Percentiles rank a stretch among this genome's conserved stretches.
These are phyloP conservation scores for Pseudomicrostroma phylloplanum DNA, from an alignment of 1,284 basidiomycete species.

Conservation along the genomic window DNA sequence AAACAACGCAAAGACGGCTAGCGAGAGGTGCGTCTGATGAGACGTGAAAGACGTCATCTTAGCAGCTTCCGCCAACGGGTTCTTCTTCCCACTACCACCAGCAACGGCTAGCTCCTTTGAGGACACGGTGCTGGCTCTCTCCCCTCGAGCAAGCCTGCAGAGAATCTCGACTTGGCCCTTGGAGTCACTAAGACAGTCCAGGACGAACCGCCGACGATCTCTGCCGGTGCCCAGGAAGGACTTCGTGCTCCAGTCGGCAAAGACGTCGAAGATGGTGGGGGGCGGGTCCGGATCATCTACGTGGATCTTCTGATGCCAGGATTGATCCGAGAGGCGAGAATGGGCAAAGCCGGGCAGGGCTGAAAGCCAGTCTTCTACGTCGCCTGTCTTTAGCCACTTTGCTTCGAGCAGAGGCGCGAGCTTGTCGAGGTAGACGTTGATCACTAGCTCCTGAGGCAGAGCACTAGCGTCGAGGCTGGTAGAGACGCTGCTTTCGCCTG, in stretches of 20 bases:
- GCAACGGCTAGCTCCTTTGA: slow-evolving; percentile 60
- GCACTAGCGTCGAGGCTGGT: neutral
- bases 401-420: slow-evolving; percentile 77
- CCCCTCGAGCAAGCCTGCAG: slow-evolving; percentile 77
- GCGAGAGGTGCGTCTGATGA: slow-evolving; percentile 84
- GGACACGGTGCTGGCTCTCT: slow-evolving; percentile 65
- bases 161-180: slow-evolving; percentile 86
- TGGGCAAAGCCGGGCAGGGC: slow-evolving; percentile 70
- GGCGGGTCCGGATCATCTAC: slow-evolving; percentile 93
- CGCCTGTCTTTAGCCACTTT: slow-evolving; percentile 89
- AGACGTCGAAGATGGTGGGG: slow-evolving; percentile 78
- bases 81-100: slow-evolving; percentile 36
- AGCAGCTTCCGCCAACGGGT: slow-evolving; percentile 56
- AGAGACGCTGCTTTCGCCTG: neutral
- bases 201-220: slow-evolving; percentile 77
- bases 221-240: slow-evolving; percentile 67
- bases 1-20: slow-evolving; percentile 84
- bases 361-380: slow-evolving; percentile 84
- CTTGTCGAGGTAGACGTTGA: slow-evolving; percentile 61
- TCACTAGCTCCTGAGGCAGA: slow-evolving; percentile 8
- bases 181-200: slow-evolving; percentile 70
- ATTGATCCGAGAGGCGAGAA: slow-evolving; percentile 9
- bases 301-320: slow-evolving; percentile 87
- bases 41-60: slow-evolving; percentile 67
- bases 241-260: slow-evolving; percentile 77